These are phyloP conservation scores for Leccinum fallax DNA, from an alignment of 1,284 basidiomycete genomes.

Conservation along the genomic window DNA sequence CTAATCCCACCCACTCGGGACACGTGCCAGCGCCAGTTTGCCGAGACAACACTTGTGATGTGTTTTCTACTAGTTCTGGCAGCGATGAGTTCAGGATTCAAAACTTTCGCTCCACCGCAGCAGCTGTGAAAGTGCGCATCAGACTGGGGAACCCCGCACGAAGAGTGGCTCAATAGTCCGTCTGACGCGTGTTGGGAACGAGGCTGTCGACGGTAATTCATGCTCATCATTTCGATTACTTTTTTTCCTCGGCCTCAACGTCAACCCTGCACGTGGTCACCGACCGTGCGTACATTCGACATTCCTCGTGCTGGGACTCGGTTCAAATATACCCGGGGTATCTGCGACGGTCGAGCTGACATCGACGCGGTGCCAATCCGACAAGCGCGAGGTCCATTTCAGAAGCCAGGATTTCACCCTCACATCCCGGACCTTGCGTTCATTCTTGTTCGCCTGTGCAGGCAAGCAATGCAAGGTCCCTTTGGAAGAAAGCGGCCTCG, in stretches of 20 bases:
- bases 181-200: constrained; percentile 32
- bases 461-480: constrained; percentile 28
- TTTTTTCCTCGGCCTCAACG: constrained; percentile 26
- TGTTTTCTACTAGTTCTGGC: constrained; percentile 2
- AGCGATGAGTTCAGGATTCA: not conserved
- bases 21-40: not conserved
- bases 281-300: constrained; percentile 9
- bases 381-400: constrained; percentile 12
- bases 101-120: not conserved
- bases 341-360: constrained; percentile 10
- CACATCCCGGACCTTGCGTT: constrained; percentile 20
- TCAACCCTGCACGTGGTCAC: constrained; percentile 22
- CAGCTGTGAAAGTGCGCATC: not conserved
- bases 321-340: constrained; percentile 7
- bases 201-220: constrained; percentile 33
- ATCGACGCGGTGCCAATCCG: constrained; percentile 1
- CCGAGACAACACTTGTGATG: not conserved
- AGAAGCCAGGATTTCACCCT: constrained; percentile 14
- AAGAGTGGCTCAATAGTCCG: constrained; percentile 22
- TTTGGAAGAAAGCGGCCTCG: constrained; percentile 35
- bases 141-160: constrained; percentile 1
- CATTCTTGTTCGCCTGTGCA: constrained; percentile 36
- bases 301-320: constrained; percentile 10
- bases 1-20: constrained; percentile 23
- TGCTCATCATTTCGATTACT: constrained; percentile 23